These are phyloP conservation scores for Calonectria ilicicola DNA, from an alignment of 2,329 filamentous ascomycete genomes.

Conservation along the genomic window DNA sequence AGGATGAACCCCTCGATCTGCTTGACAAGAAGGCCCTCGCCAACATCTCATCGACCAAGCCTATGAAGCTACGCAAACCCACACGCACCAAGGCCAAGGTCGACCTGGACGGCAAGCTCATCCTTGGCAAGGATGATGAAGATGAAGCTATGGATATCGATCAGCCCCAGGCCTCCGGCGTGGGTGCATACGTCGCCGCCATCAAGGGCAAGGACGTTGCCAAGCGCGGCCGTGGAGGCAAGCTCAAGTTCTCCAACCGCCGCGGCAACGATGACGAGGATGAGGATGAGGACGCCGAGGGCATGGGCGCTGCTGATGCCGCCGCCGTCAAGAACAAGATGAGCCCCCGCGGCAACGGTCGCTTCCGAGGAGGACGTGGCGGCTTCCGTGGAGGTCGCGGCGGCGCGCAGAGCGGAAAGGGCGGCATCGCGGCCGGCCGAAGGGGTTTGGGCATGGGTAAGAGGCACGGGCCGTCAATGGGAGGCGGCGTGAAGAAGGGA, in stretches of 20 bases:
- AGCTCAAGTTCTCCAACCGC: slow-evolving; percentile 79
- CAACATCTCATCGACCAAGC: slow-evolving; percentile 93
- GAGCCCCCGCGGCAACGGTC: slow-evolving; percentile 51
- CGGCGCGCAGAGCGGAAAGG: slow-evolving; percentile 58
- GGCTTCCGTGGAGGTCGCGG: slow-evolving; percentile 48
- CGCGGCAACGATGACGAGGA: slow-evolving; percentile 58
- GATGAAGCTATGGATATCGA: slow-evolving; percentile 75
- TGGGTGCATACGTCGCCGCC: slow-evolving; percentile 77
- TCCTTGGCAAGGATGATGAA: slow-evolving; percentile 72
- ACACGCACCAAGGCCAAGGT: slow-evolving; percentile 73
- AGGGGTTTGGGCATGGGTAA: slow-evolving; percentile 65
- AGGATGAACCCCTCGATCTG: slow-evolving; percentile 94
- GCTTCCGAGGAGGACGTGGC: slow-evolving; percentile 49
- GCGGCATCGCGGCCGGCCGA: slow-evolving; percentile 59
- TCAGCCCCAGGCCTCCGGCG: slow-evolving; percentile 66
- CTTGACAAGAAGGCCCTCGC: slow-evolving; percentile 90
- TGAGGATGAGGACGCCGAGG: slow-evolving; percentile 61
- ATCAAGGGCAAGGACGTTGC: slow-evolving; percentile 76
- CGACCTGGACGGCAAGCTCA: slow-evolving; percentile 83
- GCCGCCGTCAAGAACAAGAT: slow-evolving; percentile 65
- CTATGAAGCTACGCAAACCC: slow-evolving; percentile 71
- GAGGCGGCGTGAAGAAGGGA: slow-evolving; percentile 56
- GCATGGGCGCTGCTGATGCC: slow-evolving; percentile 66
- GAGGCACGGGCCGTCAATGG: slow-evolving; percentile 54
- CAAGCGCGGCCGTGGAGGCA: slow-evolving; percentile 73